Conservation (phyloP, 1,284 basidiomycete genomes). For the Trametes polyzona region DNA sequence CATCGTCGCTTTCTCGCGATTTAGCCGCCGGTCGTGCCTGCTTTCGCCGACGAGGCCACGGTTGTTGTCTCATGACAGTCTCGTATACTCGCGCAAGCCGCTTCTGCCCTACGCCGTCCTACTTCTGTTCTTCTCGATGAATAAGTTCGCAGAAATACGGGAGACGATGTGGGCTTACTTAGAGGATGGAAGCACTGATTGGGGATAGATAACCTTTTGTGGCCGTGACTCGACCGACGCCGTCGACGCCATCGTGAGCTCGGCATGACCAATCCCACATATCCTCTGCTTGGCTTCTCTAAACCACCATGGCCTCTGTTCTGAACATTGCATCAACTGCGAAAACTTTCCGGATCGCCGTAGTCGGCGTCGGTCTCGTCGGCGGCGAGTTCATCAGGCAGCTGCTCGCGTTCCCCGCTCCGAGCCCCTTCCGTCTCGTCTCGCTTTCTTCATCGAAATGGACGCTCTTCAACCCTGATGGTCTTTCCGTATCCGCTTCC, state of each 20-base stretch:
- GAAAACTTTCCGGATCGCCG: constrained; percentile 59
- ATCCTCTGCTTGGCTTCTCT: background rate
- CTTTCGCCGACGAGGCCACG: no score
- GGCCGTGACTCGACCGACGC: constrained; percentile 6
- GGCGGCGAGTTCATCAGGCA: constrained; percentile 84
- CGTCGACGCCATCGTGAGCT: background rate
- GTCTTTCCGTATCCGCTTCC: constrained; percentile 42
- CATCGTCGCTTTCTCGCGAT: background rate
- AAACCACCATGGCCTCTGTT: constrained; percentile 15
- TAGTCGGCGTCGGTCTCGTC: constrained; percentile 89
- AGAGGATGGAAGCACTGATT: constrained; percentile 5
- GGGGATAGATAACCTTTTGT: background rate
- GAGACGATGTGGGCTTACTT: background rate
- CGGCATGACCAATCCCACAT: no score
- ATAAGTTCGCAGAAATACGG: background rate
- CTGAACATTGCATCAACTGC: constrained; percentile 22
- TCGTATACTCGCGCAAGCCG: no score
- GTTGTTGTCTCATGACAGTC: no score
- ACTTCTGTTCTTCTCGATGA: background rate
- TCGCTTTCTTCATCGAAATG: constrained; percentile 80
- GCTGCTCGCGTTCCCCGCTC: constrained; percentile 68
- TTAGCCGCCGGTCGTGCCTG: no score
- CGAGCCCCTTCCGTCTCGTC: constrained; percentile 71
- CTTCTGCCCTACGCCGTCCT: no score
- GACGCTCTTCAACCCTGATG: constrained; percentile 61